phyloP scores from a whole-genome alignment of 139 green algal species.

The Chlorella sp. region DNA sequence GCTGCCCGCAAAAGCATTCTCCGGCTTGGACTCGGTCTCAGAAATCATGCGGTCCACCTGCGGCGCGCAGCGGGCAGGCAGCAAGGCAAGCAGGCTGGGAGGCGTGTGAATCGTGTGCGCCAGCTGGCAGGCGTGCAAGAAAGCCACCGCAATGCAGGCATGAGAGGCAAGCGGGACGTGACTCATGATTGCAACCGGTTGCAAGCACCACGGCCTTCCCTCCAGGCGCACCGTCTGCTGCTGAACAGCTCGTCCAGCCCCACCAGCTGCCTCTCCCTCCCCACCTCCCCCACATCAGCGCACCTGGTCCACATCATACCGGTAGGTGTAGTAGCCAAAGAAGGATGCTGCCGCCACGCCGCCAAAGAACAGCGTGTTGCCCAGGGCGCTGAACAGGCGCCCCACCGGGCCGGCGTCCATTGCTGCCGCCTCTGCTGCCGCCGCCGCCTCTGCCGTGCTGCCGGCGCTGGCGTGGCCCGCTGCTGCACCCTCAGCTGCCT shows the following conservation, averaged over 20 bases:
- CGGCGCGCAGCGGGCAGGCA: neutral
- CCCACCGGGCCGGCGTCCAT: conserved; percentile 2
- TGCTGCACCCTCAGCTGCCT: neutral
- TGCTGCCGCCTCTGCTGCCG: conserved; percentile 14
- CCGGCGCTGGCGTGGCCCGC: neutral
- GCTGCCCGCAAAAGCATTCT: conserved; percentile 45
- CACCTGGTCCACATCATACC: conserved; percentile 46
- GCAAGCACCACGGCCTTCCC: too few relatives aligned
- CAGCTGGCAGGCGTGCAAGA: neutral
- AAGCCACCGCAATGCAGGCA: too few relatives aligned
- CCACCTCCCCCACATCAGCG: too few relatives aligned
- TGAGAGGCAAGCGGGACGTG: too few relatives aligned
- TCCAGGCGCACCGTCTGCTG: too few relatives aligned
- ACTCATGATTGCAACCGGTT: too few relatives aligned
- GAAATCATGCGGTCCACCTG: conserved; percentile 61
- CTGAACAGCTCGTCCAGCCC: too few relatives aligned
- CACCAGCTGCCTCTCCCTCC: neutral
- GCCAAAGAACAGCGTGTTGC: conserved; percentile 67
- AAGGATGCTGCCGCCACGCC: conserved; percentile 50
- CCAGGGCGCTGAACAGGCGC: conserved; percentile 27
- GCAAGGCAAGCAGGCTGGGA: neutral
- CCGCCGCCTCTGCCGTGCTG: neutral
- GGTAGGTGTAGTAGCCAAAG: conserved; percentile 77
- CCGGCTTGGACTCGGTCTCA: conserved; percentile 40
- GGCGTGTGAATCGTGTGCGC: too few relatives aligned